Evolutionary conservation across 108 stramenopile species (phyloP).

Genomic region (Fistulifera solaris): DNA sequence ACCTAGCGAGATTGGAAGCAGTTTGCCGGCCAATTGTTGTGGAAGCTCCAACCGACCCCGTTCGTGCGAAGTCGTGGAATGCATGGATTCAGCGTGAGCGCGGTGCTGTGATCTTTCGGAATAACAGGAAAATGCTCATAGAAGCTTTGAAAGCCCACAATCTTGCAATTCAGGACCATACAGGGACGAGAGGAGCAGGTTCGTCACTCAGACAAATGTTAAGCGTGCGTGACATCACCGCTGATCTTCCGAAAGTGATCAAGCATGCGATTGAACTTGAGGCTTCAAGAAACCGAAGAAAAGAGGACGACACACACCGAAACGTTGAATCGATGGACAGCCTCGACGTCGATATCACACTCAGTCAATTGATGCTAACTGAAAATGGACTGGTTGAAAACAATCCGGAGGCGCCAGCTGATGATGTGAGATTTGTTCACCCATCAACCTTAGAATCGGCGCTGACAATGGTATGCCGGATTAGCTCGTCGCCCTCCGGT

Average conservation of each 20-base stretch:
- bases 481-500: constrained; percentile 69
- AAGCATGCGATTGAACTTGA: constrained; percentile 81
- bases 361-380: constrained; percentile 37
- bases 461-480: constrained; percentile 52
- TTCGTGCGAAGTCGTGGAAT: constrained; percentile 68
- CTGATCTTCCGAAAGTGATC: constrained; percentile 64
- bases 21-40: constrained; percentile 57
- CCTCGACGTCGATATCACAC: constrained; percentile 38
- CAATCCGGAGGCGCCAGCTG: not conserved
- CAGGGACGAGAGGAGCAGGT: constrained; percentile 62
- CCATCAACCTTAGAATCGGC: constrained; percentile 74
- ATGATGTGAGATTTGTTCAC: constrained; percentile 43
- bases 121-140: constrained; percentile 54
- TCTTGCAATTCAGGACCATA: constrained; percentile 41
- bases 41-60: constrained; percentile 67
- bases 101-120: constrained; percentile 61
- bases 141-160: constrained; percentile 35
- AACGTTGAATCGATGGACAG: not conserved
- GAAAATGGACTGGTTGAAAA: constrained; percentile 21
- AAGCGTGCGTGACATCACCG: constrained; percentile 57
- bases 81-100: constrained; percentile 67
- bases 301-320: constrained; percentile 8
- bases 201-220: constrained; percentile 71
- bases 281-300: constrained; percentile 58
- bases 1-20: constrained; percentile 52